A percentile compares a stretch with the other conserved stretches of the same genome.
These are phyloP conservation scores for Cercospora sp. DNA, from an alignment of 2,329 filamentous ascomycete genomes.

Conservation along the genomic window DNA sequence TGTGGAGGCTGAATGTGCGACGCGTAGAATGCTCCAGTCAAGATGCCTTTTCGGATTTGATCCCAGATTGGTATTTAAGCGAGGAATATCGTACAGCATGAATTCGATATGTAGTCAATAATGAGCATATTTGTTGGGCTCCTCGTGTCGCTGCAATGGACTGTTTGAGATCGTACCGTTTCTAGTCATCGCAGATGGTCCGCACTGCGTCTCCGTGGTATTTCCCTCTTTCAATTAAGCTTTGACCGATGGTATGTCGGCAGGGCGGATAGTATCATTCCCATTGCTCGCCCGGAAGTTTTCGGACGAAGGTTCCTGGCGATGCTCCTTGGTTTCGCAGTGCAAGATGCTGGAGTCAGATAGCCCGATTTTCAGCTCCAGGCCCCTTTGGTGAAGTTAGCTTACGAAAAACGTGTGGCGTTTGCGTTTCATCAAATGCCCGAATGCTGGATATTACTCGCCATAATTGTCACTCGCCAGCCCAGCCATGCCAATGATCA, in stretches of 20 bases:
- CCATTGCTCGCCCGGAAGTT: not conserved
- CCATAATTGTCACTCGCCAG: not conserved
- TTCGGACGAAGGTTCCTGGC: not conserved
- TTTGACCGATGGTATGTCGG: not conserved
- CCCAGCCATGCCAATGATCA: not conserved
- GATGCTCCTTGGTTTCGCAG: not conserved
- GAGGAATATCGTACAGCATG: not conserved
- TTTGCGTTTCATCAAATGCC: not conserved
- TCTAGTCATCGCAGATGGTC: not conserved
- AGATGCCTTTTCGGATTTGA: not conserved
- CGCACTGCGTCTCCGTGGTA: not conserved
- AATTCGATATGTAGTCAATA: not conserved
- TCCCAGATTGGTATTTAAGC: not conserved
- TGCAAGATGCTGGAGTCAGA: not conserved
- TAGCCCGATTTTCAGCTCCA: not conserved
- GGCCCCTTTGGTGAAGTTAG: not conserved
- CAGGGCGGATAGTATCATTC: not conserved
- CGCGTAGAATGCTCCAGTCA: not conserved
- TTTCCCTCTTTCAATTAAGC: not conserved
- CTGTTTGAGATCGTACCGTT: not conserved
- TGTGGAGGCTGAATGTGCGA: not conserved
- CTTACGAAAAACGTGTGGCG: not conserved
- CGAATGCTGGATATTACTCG: not conserved
- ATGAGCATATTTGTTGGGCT: not conserved
- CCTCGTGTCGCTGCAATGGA: not conserved